Evolutionary conservation across 192 early-diverging fungal species (phyloP), one percentile per base, ranked within the genome.

Genomic region (Mortierella antarctica): DNA sequence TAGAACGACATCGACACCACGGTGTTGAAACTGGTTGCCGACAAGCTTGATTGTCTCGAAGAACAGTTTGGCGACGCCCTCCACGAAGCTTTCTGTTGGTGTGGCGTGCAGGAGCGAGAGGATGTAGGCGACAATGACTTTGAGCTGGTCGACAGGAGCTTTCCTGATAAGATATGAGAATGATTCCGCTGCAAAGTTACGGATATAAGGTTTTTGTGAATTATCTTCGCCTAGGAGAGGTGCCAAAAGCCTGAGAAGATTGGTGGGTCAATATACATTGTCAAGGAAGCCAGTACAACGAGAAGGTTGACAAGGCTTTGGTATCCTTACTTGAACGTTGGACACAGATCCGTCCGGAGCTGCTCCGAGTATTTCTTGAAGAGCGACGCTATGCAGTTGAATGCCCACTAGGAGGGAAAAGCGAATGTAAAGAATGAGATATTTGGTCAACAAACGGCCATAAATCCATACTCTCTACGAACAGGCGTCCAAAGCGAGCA

Each of bases 101-200:
- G 79, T 59, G 23, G 84, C 75, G 17, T 63, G 70, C 14, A 89
- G 66, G n/a, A 83, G 82, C 13, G 89, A 82, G 7, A 96, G 67
- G 4, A 93, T 91, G 71, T 89, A 89, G 20, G 71, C 67, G 53
- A 95, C 78, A 57, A 96, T 89, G 2, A 76, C 66, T 39, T 85
- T 85, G 60, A 95, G 83, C 21, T 86, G 82, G 18, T 90, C 84
- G 41, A 82, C 88, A 10, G 88, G 85, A 13, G 91, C 86, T 80
- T 95, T 96, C 31, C 96, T 88, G 57, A 99, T 82, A 57, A 99
- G 86, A 71, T 92, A 97, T 15, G 95, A 92, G 88, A 97, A 94
- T 0, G 96, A 88, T 82, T 99, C 95, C 57, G 95, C 95, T 2
- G 95, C 89, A 78, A 99, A 99, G 51, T 90, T 88, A 50, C 95